Conservation (phyloP, 345 rosid genomes). For the Raphanus sativus region DNA sequence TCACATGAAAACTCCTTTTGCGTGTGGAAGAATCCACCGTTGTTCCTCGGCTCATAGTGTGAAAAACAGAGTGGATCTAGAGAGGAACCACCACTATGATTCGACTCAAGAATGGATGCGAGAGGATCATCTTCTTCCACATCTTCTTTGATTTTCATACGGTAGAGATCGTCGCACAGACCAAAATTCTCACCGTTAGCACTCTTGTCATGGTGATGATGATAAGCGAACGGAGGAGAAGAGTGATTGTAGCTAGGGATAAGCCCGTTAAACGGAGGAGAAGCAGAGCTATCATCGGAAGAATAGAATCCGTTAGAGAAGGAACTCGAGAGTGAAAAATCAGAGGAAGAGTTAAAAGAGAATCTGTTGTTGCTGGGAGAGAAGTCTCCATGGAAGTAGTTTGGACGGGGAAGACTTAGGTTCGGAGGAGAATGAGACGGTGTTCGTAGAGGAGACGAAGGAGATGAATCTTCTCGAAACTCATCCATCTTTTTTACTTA, state of each 20-base stretch:
- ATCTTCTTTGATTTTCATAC: conserved; percentile 21
- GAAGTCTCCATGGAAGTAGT: conserved; percentile 22
- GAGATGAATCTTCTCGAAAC: conserved; percentile 15
- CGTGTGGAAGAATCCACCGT: conserved; percentile 2
- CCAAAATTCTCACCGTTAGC: conserved; percentile 18
- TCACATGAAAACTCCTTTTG: neutral
- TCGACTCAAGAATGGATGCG: conserved; percentile 8
- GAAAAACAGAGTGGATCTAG: conserved; percentile 7
- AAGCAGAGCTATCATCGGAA: conserved; percentile 41
- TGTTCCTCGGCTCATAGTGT: conserved; percentile 3
- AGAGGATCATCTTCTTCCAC: neutral
- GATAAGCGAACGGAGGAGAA: neutral
- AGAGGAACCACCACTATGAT: conserved; percentile 1
- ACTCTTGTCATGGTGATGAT: conserved; percentile 2
- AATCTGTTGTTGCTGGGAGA: conserved; percentile 38
- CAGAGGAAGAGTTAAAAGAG: conserved; percentile 39
- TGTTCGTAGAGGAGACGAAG: conserved; percentile 13
- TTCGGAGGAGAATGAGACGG: conserved; percentile 19
- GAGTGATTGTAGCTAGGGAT: neutral
- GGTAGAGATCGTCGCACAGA: conserved; percentile 30
- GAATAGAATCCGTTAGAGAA: conserved; percentile 44
- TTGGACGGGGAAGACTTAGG: conserved; percentile 6
- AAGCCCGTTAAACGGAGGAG: conserved; percentile 30
- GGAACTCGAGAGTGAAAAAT: conserved; percentile 43
- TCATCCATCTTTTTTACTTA: conserved; percentile 30